These are phyloP conservation scores for Trichosporon inkin DNA, from an alignment of 1,284 basidiomycete species.

Conservation along the genomic window DNA sequence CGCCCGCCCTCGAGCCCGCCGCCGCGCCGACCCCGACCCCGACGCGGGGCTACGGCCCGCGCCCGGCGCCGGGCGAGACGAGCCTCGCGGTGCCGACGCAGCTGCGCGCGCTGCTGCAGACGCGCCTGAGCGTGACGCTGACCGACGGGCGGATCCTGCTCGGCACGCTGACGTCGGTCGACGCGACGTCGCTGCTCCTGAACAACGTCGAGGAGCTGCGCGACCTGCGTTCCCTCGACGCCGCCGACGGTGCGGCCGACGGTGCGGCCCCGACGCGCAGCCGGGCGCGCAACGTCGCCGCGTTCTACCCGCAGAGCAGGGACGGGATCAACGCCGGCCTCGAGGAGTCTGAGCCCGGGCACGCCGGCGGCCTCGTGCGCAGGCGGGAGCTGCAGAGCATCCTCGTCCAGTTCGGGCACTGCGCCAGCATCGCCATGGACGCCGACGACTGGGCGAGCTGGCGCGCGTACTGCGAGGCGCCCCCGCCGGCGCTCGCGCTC, in stretches of 20 bases:
- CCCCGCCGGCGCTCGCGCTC: neutral
- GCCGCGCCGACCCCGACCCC: neutral
- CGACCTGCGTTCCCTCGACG: neutral
- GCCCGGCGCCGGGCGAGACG: neutral
- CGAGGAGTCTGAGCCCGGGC: neutral
- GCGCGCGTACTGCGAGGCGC: neutral
- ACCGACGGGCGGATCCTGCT: constrained; percentile 15
- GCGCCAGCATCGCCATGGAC: constrained; percentile 3
- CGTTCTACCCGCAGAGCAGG: constrained; percentile 18
- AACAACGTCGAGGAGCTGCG: constrained; percentile 12
- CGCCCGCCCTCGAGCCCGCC: neutral
- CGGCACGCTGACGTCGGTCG: constrained; percentile 16
- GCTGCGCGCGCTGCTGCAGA: constrained; percentile 21
- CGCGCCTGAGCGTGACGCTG: constrained; percentile 12
- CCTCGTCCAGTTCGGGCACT: constrained; percentile 13
- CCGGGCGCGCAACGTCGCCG: constrained; percentile 9
- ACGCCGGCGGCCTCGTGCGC: neutral
- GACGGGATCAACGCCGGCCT: neutral
- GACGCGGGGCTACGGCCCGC: neutral
- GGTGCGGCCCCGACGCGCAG: too few relatives aligned
- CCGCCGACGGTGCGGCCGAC: too few relatives aligned
- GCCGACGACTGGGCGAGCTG: constrained; percentile 5
- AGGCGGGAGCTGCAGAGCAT: constrained; percentile 16
- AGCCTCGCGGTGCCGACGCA: neutral
- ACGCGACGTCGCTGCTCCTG: constrained; percentile 16